These are phyloP conservation scores for Hypoxylon sp. DNA, from an alignment of 2,329 filamentous ascomycete genomes.

Conservation along the genomic window DNA sequence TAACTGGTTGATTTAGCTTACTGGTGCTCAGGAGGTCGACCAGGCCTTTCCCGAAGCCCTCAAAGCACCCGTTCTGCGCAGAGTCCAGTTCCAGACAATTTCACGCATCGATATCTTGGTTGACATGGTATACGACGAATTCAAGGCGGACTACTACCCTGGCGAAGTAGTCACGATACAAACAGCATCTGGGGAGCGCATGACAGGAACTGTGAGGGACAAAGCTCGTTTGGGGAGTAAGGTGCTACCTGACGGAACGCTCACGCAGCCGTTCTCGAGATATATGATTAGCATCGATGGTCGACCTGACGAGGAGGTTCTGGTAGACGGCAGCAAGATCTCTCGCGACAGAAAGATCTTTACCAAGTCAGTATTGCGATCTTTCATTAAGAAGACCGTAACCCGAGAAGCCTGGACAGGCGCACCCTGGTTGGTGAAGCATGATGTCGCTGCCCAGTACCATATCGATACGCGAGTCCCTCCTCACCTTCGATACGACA, in stretches of 20 bases:
- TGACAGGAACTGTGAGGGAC: conserved; percentile 84
- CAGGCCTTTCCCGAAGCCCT: conserved; percentile 91
- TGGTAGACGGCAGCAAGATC: conserved; percentile 86
- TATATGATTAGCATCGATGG: conserved; percentile 85
- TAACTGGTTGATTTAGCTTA: conserved; percentile 65
- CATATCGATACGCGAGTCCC: conserved; percentile 91
- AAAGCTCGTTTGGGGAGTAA: conserved; percentile 82
- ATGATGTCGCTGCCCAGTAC: conserved; percentile 85
- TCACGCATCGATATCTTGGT: conserved; percentile 88
- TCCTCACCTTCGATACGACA: conserved; percentile 84
- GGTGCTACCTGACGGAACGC: conserved; percentile 75
- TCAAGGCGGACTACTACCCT: conserved; percentile 91
- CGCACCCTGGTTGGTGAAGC: conserved; percentile 96
- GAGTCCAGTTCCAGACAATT: conserved; percentile 90
- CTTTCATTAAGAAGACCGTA: conserved; percentile 96
- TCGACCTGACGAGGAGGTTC: conserved; percentile 77
- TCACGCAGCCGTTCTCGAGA: conserved; percentile 79
- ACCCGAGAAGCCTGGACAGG: conserved; percentile 92
- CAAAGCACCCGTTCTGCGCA: conserved; percentile 89
- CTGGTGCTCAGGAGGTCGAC: conserved; percentile 89
- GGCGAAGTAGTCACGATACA: conserved; percentile 86
- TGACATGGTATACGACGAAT: conserved; percentile 79
- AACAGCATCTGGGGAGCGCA: conserved; percentile 76
- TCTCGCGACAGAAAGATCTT: conserved; percentile 91
- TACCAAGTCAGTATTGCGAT: conserved; percentile 92